Percentiles rank a stretch among this genome's conserved stretches.
These are phyloP conservation scores for Emergomyces orientalis DNA, from an alignment of 2,329 filamentous ascomycete species.

Conservation along the genomic window DNA sequence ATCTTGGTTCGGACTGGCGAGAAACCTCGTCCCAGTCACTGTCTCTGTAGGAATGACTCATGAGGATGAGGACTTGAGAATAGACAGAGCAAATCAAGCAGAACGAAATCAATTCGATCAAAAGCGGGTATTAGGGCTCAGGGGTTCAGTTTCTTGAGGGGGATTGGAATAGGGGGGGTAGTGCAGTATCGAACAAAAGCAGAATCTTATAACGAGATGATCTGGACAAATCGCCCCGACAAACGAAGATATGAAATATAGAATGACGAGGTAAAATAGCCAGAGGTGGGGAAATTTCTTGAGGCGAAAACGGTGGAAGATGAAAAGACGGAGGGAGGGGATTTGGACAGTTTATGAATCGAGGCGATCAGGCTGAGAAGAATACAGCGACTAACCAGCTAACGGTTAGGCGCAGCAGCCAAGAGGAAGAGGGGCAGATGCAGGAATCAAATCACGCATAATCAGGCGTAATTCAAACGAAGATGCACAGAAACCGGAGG, in stretches of 20 bases:
- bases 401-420: background rate
- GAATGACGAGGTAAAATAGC: background rate
- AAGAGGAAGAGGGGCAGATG: background rate
- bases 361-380: background rate
- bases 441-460: background rate
- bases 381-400: conserved; percentile 1
- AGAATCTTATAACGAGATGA: background rate
- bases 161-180: background rate
- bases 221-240: background rate
- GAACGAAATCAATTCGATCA: background rate
- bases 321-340: background rate
- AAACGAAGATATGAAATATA: background rate
- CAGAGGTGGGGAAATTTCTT: background rate
- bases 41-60: conserved; percentile 34
- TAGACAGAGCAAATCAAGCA: background rate
- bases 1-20: conserved; percentile 32
- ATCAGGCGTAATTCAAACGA: background rate
- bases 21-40: conserved; percentile 35
- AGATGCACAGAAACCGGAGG: background rate
- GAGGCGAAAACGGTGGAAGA: background rate
- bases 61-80: conserved; percentile 10
- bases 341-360: background rate
- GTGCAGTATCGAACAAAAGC: background rate
- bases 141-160: background rate
- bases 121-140: background rate